Evolutionary conservation across 106 monocot species (phyloP), one percentile per base, ranked within the genome.

Genomic region (Dioscorea alata): DNA sequence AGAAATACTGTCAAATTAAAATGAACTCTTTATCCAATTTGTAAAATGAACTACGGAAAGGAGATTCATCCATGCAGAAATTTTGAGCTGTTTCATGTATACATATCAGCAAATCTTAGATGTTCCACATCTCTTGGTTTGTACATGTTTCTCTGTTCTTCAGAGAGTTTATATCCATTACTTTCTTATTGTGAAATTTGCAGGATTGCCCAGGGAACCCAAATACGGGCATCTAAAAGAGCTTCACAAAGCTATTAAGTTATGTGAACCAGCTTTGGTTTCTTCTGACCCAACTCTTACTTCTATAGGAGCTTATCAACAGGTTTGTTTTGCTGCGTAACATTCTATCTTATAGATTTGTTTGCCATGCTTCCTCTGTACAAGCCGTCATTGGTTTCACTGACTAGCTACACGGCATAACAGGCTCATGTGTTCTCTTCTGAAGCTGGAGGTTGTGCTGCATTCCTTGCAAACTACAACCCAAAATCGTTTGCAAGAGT

Each of bases 141-240:
- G 10, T 6, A 42, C 42, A 42, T 42, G 5, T 42, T 42, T 42
- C 9, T 2, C 2, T 42, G 42, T 3, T 42, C 42, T 42, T 42
- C 42, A 42, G 6, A 8, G 10, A 42, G 92, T 75, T 76, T 92
- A 6, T 42, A 2, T 42, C 6, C 42, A 42, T 42, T 42, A 8
- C 42, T 42, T 42, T 42, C 42, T 24, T 19, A 13, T 6, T 75
- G 50, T 24, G 10, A 66, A 69, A 77, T 64, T 71, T 23, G 7
- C 75, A 97, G 96, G 96, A 48, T 62, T 86, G 12, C 51, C 74
- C 18, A 84, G 96, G 51, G 96, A 97, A 74, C 96, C 96, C 64
- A 97, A 97, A 71, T 86, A 92, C 62, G 84, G 96, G 19, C 96
- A 97, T 75, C 78, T 97, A 24, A 97, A 74, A 75, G 92, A 92